phyloP scores from a whole-genome alignment of 1,284 basidiomycete species.

The Fomes fomentarius region DNA sequence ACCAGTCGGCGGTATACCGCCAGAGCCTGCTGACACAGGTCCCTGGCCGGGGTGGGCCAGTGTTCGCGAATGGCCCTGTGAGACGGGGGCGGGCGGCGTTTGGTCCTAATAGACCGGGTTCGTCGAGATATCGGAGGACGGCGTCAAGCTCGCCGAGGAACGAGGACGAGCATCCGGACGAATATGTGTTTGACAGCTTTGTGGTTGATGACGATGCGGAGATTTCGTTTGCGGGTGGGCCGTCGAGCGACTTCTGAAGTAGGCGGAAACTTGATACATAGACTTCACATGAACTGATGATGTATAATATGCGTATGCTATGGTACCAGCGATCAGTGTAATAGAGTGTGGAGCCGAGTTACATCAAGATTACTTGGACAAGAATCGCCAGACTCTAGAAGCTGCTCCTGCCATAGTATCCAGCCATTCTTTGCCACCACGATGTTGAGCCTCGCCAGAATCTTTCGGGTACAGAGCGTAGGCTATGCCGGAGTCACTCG shows the following conservation, averaged over 20 bases:
- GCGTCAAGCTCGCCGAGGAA: slow-evolving; percentile 64
- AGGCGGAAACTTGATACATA: background rate
- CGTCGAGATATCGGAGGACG: slow-evolving; percentile 30
- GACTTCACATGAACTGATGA: background rate
- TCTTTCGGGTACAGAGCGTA: slow-evolving; percentile 47
- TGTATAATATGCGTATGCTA: background rate
- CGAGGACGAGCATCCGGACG: slow-evolving; percentile 51
- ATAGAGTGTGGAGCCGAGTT: background rate
- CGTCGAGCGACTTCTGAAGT: slow-evolving; percentile 15
- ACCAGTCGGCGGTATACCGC: slow-evolving; percentile 69
- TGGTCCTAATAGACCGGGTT: slow-evolving; percentile 7
- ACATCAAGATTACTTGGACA: slow-evolving; percentile 2
- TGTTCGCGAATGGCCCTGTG: slow-evolving; percentile 54
- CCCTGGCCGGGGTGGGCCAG: slow-evolving; percentile 49
- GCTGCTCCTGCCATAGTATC: slow-evolving; percentile 50
- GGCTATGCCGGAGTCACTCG: slow-evolving; percentile 77
- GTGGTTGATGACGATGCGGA: slow-evolving; percentile 74
- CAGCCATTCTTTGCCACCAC: slow-evolving; percentile 44
- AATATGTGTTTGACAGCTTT: slow-evolving; percentile 75
- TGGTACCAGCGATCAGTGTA: background rate
- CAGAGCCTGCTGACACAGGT: slow-evolving; percentile 74
- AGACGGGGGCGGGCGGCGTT: slow-evolving; percentile 39
- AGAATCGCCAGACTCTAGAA: slow-evolving; percentile 41
- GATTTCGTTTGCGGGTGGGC: slow-evolving; percentile 36
- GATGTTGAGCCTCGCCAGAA: background rate